These are phyloP conservation scores for Dendrobium catenatum DNA, from an alignment of 106 monocot genomes.

Conservation along the genomic window DNA sequence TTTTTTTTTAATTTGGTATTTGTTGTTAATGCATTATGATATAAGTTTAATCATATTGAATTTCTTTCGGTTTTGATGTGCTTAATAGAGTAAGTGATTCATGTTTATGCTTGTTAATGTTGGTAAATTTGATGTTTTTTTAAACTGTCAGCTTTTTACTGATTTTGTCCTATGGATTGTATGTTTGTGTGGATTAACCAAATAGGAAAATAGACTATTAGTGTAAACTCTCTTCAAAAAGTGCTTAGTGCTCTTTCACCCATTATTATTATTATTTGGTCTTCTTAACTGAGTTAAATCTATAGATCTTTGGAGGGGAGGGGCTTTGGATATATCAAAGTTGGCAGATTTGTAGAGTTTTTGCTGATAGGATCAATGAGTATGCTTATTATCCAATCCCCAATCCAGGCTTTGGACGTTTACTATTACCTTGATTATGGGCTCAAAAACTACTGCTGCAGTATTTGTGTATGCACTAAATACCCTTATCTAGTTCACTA, in stretches of 20 bases:
- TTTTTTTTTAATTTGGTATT: neutral
- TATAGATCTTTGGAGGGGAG: neutral
- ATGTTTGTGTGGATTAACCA: neutral
- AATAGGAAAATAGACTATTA: neutral
- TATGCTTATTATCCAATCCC: neutral
- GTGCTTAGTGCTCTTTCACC: neutral
- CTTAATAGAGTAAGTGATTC: slow-evolving; percentile 1
- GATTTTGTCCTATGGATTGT: neutral
- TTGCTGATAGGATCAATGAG: neutral
- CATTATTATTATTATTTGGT: neutral
- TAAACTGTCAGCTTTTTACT: neutral
- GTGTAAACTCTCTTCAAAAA: neutral
- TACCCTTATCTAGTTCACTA: no score
- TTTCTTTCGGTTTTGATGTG: neutral
- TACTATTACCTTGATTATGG: neutral
- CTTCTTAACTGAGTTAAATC: neutral
- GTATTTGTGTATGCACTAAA: no score
- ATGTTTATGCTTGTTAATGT: neutral
- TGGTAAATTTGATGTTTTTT: neutral
- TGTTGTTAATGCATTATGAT: neutral
- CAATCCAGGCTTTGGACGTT: neutral
- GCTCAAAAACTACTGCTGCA: no score
- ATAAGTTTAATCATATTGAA: neutral
- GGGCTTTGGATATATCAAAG: neutral
- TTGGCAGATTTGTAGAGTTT: neutral